Base-by-base conservation (phyloP, 306 rosid species). In the Dryas drummondii region DNA sequence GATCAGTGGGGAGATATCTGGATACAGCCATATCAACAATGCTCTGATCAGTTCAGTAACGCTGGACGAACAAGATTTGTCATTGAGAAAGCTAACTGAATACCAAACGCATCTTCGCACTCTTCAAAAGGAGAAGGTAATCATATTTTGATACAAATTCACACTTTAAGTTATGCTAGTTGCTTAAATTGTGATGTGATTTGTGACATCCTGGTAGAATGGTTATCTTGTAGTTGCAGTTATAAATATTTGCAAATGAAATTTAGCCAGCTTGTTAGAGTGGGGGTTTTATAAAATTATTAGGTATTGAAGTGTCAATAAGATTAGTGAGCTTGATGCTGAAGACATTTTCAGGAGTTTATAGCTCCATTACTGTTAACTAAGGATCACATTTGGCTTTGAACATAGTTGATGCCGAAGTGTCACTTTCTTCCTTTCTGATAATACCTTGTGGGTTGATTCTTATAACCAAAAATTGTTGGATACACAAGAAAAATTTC, bases 51-150 rank as follows among this genome's bases (percentile, higher is more conserved):
- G 71, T 76, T 68, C 86, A 63, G 40, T 80, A 51, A 63, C 70
- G 73, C 65, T 76, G 50, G 97, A 86, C 42, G 97, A 91, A 17
- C 89, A 88, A 26, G 98, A 94, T 78, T 76, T 91, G 79, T 94
- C 98, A 0, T 80, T 85, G 64, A 87, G 98, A 85, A 91, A 90
- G 87, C 91, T 94, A 7, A 91, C 84, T 71, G 98, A 94, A 70
- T 88, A 82, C 81, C 97, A 91, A 86, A 83, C 83, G 8, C 93
- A 85, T 79, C 94, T 94, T 44, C 91, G 82, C 61, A 40, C 83
- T 73, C 91, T 94, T 81, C 97, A 94, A 81, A 94, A 88, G 82
- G 97, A 94, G 82, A 94, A 94, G 96, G 98, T 92, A 80, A 56
- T 78, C 41, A 46, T 67, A 41, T 67, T n/a, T 56, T 72, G 45